Base-by-base conservation (phyloP, 169 alveolate species). In the Plasmodium gaboni region DNA sequence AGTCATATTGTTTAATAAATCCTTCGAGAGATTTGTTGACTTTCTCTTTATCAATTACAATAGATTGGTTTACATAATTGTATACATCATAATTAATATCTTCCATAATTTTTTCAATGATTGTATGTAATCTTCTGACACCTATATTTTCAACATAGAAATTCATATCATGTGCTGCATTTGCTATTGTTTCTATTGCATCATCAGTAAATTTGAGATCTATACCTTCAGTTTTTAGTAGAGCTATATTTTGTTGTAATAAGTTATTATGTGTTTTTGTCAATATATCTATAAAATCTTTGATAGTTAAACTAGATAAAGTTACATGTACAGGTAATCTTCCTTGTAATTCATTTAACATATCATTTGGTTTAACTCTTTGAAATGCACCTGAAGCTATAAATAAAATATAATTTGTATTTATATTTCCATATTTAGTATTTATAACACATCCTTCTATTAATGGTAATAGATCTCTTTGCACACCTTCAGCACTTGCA, bases 401-500 rank as follows among this genome's bases (percentile, higher is more conserved):
- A 64, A 97, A 97, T 46, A 97, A 76, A 15, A 97, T 96, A 80
- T 97, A 96, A 74, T 97, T 96, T 5, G 97, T 96, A 67, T 94
- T 94, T 7, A 95, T 92, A 59, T 94, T 95, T 57, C 98, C 97
- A 60, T 93, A 93, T 46, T 96, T 95, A 1, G 98, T 96, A 38
- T 93, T 48, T 17, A 97, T 96, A 32, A 94, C 94, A 19, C 97
- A 90, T 1, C 98, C 98, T 73, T 97, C 98, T 13, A 97, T 89
- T 19, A 97, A 72, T 2, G 98, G 98, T 42, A 97, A 67, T 26
- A 97, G 73, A 88, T 97, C 98, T 42, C 98, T 93, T 89, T 97
- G 96, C 10, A 97, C 98, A 15, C 98, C 98, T 87, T 96, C 98
- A 28, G 96, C 95, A 24, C 97, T 93, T 8, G 98, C 98, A 53